Conservation (phyloP, 2,329 filamentous ascomycete species). For the Alternaria viburni region DNA sequence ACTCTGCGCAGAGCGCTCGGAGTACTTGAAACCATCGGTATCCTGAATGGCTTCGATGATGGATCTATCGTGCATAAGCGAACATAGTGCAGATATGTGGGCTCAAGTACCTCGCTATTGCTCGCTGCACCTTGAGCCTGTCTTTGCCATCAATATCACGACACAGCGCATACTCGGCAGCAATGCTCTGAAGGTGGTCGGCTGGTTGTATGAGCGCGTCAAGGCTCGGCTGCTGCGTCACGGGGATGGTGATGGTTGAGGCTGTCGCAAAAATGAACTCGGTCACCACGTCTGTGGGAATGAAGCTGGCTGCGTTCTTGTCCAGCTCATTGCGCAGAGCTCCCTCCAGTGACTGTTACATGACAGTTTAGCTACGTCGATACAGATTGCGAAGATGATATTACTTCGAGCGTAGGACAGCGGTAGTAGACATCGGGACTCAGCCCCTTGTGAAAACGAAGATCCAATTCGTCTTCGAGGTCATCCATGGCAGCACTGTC, state of each 20-base stretch:
- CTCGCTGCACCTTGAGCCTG: slow-evolving; percentile 36
- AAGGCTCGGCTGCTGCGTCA: slow-evolving; percentile 34
- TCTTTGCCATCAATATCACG: slow-evolving; percentile 34
- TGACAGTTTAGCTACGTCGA: slow-evolving; percentile 20
- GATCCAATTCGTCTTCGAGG: slow-evolving; percentile 41
- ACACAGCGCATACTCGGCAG: slow-evolving; percentile 37
- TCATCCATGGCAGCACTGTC: slow-evolving; percentile 29
- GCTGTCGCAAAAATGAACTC: slow-evolving; percentile 39
- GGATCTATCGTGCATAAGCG: slow-evolving; percentile 20
- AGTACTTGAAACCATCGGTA: slow-evolving; percentile 44
- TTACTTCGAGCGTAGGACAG: slow-evolving; percentile 37
- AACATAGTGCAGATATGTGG: not conserved
- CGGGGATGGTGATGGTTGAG: slow-evolving; percentile 41
- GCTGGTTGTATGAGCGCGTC: slow-evolving; percentile 35
- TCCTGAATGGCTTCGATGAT: slow-evolving; percentile 40
- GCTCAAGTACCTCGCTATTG: slow-evolving; percentile 32
- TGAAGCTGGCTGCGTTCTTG: slow-evolving; percentile 35
- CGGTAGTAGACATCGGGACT: slow-evolving; percentile 43
- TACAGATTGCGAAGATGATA: slow-evolving; percentile 5
- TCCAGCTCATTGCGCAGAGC: slow-evolving; percentile 39
- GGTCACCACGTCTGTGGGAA: slow-evolving; percentile 40
- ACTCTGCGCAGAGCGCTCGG: slow-evolving; percentile 38
- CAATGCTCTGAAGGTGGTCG: slow-evolving; percentile 36
- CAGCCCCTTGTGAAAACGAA: slow-evolving; percentile 36
- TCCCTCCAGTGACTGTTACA: slow-evolving; percentile 33